These are phyloP conservation scores for Nepenthes alata DNA, from an alignment of 179 eudicot species.

Conservation along the genomic window DNA sequence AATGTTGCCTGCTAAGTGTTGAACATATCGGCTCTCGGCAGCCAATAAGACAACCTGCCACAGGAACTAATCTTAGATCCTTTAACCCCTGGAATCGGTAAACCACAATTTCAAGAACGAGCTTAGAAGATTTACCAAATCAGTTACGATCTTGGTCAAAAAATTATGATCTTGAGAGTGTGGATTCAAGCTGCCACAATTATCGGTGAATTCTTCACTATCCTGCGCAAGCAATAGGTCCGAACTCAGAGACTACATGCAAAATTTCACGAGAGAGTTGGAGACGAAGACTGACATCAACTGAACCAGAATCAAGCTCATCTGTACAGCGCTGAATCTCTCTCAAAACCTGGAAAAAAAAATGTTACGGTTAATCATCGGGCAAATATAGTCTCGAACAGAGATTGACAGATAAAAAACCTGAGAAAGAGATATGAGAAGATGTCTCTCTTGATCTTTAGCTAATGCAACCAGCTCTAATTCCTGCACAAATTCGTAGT, in stretches of 20 bases:
- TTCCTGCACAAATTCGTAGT: slow-evolving; percentile 14
- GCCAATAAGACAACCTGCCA: slow-evolving; percentile 35
- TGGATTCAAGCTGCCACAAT: slow-evolving; percentile 7
- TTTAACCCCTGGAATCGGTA: not conserved
- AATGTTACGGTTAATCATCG: not conserved
- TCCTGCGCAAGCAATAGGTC: slow-evolving; percentile 14
- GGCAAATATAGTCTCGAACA: not conserved
- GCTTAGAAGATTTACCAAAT: slow-evolving; percentile 31
- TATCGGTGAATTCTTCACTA: slow-evolving; percentile 5
- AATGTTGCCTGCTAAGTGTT: slow-evolving; percentile 48
- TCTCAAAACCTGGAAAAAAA: slow-evolving; percentile 28
- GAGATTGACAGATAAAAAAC: slow-evolving; percentile 9
- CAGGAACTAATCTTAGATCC: slow-evolving; percentile 6
- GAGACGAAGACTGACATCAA: slow-evolving; percentile 6
- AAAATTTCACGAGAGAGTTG: not conserved
- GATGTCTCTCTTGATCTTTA: slow-evolving; percentile 23
- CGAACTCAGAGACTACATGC: not conserved
- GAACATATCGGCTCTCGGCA: slow-evolving; percentile 32
- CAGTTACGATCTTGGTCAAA: slow-evolving; percentile 24
- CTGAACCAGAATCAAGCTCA: slow-evolving; percentile 21
- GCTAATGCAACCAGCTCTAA: slow-evolving; percentile 8
- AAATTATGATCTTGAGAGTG: slow-evolving; percentile 26
- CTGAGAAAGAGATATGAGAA: slow-evolving; percentile 48
- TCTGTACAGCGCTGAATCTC: slow-evolving; percentile 44
- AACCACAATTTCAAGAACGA: not conserved